phyloP scores from a whole-genome alignment of 169 alveolate genomes.

The Plasmodium gonderi region DNA sequence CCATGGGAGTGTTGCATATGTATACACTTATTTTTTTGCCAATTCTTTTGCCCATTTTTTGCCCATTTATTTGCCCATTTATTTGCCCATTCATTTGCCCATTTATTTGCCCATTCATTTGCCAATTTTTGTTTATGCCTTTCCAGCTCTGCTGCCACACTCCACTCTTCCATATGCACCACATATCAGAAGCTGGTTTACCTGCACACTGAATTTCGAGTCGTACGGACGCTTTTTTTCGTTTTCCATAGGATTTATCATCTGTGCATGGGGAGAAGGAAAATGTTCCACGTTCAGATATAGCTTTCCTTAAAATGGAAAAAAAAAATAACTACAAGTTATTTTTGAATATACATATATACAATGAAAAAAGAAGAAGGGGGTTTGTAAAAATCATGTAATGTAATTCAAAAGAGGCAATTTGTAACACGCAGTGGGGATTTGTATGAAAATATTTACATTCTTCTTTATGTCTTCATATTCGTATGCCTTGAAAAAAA shows the following conservation, averaged over 20 bases:
- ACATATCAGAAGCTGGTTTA: background rate
- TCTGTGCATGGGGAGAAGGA: background rate
- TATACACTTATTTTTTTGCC: no score
- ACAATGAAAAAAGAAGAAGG: background rate
- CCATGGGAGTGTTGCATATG: no score
- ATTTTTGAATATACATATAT: background rate
- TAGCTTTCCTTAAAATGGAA: no score
- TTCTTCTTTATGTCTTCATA: constrained; percentile 56
- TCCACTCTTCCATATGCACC: no score
- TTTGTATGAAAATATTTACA: constrained; percentile 10
- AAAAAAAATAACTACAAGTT: no score
- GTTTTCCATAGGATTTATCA: constrained; percentile 30
- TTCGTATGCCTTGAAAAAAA: constrained; percentile 62
- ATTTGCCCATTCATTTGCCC: no score
- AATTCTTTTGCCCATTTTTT: no score
- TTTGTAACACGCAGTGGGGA: background rate
- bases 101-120: no score
- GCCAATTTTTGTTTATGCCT: no score
- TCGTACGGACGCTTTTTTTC: constrained; percentile 36
- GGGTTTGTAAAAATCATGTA: background rate
- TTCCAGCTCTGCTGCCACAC: no score
- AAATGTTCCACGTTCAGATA: background rate
- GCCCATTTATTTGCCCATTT: no score
- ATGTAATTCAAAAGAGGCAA: background rate
- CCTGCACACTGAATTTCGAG: constrained; percentile 31